These are phyloP conservation scores for Malus hybrid DNA, from an alignment of 331 rosid genomes.

Conservation along the genomic window DNA sequence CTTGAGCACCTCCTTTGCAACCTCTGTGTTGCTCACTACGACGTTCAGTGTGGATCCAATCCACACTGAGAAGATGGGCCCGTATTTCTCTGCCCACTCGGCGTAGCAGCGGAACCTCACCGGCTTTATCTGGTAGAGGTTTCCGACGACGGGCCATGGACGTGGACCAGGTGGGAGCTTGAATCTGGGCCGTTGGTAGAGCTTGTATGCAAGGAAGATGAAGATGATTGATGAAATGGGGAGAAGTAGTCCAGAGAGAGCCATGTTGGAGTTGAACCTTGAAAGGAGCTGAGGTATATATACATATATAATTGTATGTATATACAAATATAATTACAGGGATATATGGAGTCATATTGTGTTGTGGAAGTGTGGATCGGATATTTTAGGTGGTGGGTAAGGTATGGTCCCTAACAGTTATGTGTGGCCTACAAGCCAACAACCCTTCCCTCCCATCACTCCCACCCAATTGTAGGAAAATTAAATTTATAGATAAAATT, in stretches of 20 bases:
- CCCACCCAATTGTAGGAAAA: no score
- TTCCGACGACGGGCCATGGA: no score
- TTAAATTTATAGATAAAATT: no score
- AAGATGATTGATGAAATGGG: background rate
- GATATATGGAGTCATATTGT: no score
- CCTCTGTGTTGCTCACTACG: conserved; percentile 43
- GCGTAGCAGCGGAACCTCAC: conserved; percentile 68
- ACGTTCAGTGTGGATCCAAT: conserved; percentile 59
- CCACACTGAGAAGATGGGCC: conserved; percentile 77
- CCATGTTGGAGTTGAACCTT: conserved; percentile 37
- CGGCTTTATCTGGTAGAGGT: conserved; percentile 32
- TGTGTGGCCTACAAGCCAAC: no score
- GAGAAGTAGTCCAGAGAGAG: conserved; percentile 18
- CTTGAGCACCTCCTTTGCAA: conserved; percentile 57
- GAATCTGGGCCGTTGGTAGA: conserved; percentile 40
- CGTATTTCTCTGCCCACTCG: conserved; percentile 66
- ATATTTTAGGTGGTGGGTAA: no score
- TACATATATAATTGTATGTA: no score
- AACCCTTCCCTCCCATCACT: no score
- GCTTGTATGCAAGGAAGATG: conserved; percentile 22
- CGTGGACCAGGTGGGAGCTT: background rate
- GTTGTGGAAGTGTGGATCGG: no score
- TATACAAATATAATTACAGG: no score
- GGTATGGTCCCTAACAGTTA: no score
- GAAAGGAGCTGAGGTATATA: no score